phyloP scores from a whole-genome alignment of 108 stramenopile species.

The Nitzschia sp. region DNA sequence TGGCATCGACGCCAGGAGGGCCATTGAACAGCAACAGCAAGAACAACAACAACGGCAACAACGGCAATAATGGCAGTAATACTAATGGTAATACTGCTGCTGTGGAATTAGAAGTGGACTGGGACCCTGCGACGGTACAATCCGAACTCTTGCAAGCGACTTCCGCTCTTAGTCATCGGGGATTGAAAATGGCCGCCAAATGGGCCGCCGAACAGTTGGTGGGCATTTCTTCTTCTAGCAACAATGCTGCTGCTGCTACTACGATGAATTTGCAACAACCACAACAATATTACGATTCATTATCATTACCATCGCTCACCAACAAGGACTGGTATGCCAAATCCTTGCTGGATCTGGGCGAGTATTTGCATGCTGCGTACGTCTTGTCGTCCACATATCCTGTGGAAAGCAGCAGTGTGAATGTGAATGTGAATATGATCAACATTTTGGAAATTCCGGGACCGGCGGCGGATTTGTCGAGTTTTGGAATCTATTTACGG shows the following conservation, averaged over 20 bases:
- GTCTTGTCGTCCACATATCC: constrained; percentile 27
- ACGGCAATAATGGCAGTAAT: neutral
- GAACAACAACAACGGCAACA: neutral
- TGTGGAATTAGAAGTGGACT: constrained; percentile 35
- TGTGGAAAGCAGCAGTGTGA: too few relatives aligned
- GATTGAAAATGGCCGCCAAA: constrained; percentile 73
- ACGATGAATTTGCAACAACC: constrained; percentile 1
- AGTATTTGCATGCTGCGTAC: constrained; percentile 76
- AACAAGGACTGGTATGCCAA: constrained; percentile 63
- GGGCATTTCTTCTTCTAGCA: constrained; percentile 56
- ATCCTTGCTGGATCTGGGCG: constrained; percentile 72
- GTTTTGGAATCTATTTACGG: constrained; percentile 69
- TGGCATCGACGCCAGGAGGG: constrained; percentile 14
- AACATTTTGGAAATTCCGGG: constrained; percentile 39
- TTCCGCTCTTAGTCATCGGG: constrained; percentile 31
- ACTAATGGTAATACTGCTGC: neutral
- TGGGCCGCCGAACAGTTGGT: constrained; percentile 84
- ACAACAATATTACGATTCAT: neutral
- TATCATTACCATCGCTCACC: constrained; percentile 2
- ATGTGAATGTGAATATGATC: too few relatives aligned
- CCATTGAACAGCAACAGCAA: neutral
- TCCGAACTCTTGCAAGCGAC: constrained; percentile 41
- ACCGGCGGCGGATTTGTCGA: constrained; percentile 48
- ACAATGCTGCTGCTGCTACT: too few relatives aligned
- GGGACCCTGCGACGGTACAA: constrained; percentile 42